Conservation (phyloP, 805 yeast species). For the Spencermartinsiella europaea region DNA sequence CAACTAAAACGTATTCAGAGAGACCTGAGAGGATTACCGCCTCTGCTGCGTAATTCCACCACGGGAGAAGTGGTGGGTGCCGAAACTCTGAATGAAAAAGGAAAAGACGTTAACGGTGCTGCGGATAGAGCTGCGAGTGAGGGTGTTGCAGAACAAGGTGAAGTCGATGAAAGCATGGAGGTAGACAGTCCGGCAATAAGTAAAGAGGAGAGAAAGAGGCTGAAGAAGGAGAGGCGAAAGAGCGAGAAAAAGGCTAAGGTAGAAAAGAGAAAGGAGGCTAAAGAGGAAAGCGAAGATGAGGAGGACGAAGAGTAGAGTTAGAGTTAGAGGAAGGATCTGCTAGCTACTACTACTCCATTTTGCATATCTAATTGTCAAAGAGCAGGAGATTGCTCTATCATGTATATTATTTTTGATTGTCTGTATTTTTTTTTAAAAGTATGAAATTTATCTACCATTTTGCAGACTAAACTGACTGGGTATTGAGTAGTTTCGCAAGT, state of each 20-base stretch:
- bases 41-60: conserved; percentile 28
- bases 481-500: too few species aligned
- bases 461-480: too few species aligned
- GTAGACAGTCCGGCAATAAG: background rate
- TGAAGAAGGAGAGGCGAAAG: conserved; percentile 4
- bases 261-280: conserved; percentile 3
- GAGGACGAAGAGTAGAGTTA: background rate
- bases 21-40: conserved; percentile 77
- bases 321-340: too few species aligned
- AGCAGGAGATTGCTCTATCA: too few species aligned
- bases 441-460: too few species aligned
- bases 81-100: too few species aligned
- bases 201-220: conserved; percentile 12
- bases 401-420: too few species aligned
- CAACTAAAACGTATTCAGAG: conserved; percentile 72
- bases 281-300: background rate
- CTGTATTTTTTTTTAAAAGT: too few species aligned
- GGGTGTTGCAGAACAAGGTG: background rate
- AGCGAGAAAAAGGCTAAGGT: conserved; percentile 2
- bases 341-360: too few species aligned
- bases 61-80: conserved; percentile 1
- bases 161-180: background rate
- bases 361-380: too few species aligned
- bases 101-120: background rate
- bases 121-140: conserved; percentile 1